A percentile compares a stretch with the other conserved stretches of the same genome.
Evolutionary conservation across 2,329 filamentous ascomycete genomes (phyloP).

Genomic region (Epichloe sp.): DNA sequence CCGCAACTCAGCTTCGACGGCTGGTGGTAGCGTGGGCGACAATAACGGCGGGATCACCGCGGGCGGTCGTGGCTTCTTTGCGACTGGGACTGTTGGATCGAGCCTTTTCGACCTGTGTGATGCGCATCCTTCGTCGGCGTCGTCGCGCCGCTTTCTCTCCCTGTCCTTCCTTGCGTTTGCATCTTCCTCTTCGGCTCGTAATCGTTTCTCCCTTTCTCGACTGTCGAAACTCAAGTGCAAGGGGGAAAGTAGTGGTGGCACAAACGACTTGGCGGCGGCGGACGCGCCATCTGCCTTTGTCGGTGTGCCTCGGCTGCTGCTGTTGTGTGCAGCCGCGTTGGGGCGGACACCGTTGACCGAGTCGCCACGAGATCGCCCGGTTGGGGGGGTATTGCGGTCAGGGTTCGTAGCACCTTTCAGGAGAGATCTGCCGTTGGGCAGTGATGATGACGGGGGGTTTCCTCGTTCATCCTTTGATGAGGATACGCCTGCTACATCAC

Average conservation of each 20-base stretch:
- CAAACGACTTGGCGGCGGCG: slow-evolving; percentile 22
- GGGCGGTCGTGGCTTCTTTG: slow-evolving; percentile 26
- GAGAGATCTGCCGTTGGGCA: slow-evolving; percentile 24
- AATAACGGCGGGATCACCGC: slow-evolving; percentile 34
- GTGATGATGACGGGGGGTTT: slow-evolving; percentile 13
- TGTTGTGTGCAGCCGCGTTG: slow-evolving; percentile 19
- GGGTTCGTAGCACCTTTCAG: slow-evolving; percentile 18
- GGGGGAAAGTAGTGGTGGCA: slow-evolving; percentile 42
- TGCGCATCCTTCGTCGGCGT: slow-evolving; percentile 15
- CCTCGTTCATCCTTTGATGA: slow-evolving; percentile 15
- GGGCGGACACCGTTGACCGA: slow-evolving; percentile 31
- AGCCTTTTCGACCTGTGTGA: slow-evolving; percentile 18
- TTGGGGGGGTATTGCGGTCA: slow-evolving; percentile 20
- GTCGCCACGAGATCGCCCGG: slow-evolving; percentile 25
- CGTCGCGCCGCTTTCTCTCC: slow-evolving; percentile 19
- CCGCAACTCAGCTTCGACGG: slow-evolving; percentile 30
- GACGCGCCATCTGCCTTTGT: slow-evolving; percentile 22
- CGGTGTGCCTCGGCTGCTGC: slow-evolving; percentile 23
- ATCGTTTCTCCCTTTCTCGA: slow-evolving; percentile 21
- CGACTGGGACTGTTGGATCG: slow-evolving; percentile 11
- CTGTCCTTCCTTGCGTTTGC: slow-evolving; percentile 16
- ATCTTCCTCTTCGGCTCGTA: slow-evolving; percentile 12
- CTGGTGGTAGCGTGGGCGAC: slow-evolving; percentile 41
- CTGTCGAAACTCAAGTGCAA: slow-evolving; percentile 31
- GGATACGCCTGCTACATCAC: slow-evolving; percentile 4